Conservation (phyloP, 331 rosid genomes). For the Malus hybrid region DNA sequence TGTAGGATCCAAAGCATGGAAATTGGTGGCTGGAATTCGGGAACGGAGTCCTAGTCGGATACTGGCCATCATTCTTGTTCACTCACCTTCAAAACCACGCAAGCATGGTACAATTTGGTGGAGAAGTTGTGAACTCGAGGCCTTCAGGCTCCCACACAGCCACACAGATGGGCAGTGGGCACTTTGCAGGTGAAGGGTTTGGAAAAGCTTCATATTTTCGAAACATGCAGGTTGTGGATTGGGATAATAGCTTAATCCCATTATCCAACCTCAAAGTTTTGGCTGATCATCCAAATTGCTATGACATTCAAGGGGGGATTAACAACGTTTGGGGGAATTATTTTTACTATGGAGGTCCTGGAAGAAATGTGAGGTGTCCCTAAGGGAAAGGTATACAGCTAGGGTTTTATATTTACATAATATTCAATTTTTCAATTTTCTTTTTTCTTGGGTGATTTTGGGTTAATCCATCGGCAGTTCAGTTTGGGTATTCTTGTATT, state of each 20-base stretch:
- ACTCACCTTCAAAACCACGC: conserved; percentile 75
- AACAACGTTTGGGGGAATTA: conserved; percentile 94
- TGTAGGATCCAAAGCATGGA: conserved; percentile 95
- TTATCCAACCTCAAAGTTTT: conserved; percentile 67
- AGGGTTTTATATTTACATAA: conserved; percentile 4
- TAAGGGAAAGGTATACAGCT: conserved; percentile 34
- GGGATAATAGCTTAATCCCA: conserved; percentile 83
- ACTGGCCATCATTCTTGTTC: conserved; percentile 90
- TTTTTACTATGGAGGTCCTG: conserved; percentile 98
- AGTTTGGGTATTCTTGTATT: conserved; percentile 47
- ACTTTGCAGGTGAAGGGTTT: conserved; percentile 77
- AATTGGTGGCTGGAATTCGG: conserved; percentile 98
- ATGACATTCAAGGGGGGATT: conserved; percentile 87
- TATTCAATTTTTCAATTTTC: background rate
- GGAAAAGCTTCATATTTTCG: conserved; percentile 90
- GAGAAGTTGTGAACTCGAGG: conserved; percentile 78
- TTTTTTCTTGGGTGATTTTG: conserved; percentile 49
- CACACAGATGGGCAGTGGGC: conserved; percentile 96
- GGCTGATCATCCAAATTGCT: conserved; percentile 96
- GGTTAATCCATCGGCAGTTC: conserved; percentile 36
- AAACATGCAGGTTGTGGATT: conserved; percentile 83
- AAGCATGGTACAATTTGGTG: conserved; percentile 94
- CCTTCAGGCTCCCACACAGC: conserved; percentile 61
- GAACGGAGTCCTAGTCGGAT: conserved; percentile 74
- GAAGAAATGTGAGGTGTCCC: conserved; percentile 85